Percentiles rank a stretch among this genome's conserved stretches.
phyloP scores from a whole-genome alignment of 306 rosid genomes.

The Erythrophleum fordii region DNA sequence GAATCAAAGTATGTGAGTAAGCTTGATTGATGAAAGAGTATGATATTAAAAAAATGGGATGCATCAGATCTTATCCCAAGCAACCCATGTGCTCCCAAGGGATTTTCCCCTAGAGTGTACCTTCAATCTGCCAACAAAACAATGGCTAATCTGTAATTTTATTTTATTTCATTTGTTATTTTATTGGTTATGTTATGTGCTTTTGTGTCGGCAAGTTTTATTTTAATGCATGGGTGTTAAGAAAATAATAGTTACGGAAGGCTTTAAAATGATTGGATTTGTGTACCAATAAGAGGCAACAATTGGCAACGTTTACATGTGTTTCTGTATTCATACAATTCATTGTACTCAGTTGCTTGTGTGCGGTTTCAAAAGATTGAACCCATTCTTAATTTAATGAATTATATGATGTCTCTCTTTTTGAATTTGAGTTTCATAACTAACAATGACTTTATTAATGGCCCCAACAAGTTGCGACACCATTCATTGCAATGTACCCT shows the following conservation, averaged over 20 bases:
- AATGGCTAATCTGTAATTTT: neutral
- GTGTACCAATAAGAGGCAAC: slow-evolving; percentile 22
- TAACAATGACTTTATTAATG: too few species aligned
- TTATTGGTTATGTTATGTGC: too few species aligned
- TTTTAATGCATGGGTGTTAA: too few species aligned
- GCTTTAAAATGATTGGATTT: slow-evolving; percentile 28
- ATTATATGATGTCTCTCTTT: too few species aligned
- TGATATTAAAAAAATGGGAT: neutral
- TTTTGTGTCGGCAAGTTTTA: slow-evolving; percentile 52
- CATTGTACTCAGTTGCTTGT: neutral
- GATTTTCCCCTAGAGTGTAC: slow-evolving; percentile 35
- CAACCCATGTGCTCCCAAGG: slow-evolving; percentile 51
- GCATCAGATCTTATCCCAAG: slow-evolving; percentile 36
- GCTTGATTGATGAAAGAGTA: neutral
- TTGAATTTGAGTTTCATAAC: too few species aligned
- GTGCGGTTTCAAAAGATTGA: neutral
- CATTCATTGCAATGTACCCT: too few species aligned
- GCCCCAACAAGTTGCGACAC: too few species aligned
- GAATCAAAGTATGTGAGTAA: neutral
- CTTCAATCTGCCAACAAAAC: slow-evolving; percentile 27
- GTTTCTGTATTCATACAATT: slow-evolving; percentile 33
- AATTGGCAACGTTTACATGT: slow-evolving; percentile 44
- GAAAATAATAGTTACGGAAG: neutral
- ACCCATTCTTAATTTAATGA: too few species aligned
- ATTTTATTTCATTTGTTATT: neutral